Evolutionary conservation across 1,139 yeast genomes (phyloP).

Genomic region (Protomyces inouyei): DNA sequence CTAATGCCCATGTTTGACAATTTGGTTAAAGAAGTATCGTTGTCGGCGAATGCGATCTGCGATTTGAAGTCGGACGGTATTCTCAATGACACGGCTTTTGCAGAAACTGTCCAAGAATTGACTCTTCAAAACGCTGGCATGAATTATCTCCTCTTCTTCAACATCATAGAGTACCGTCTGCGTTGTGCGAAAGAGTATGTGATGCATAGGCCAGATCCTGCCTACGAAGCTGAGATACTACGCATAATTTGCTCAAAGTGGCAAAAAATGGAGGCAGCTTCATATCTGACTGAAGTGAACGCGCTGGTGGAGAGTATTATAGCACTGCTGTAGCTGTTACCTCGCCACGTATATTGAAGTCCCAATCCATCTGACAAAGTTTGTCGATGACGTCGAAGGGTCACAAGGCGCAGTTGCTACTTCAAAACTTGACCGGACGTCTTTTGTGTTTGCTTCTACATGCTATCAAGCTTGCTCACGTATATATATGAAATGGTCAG

Average conservation of each 20-base stretch:
- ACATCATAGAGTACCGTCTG: slow-evolving; percentile 4
- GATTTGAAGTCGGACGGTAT: slow-evolving; percentile 12
- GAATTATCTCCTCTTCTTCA: slow-evolving; percentile 10
- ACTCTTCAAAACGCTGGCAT: slow-evolving; percentile 23
- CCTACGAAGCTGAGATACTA: slow-evolving; percentile 4
- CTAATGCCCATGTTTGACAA: slow-evolving; percentile 7
- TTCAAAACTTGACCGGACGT: not conserved
- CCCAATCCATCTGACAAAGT: not conserved
- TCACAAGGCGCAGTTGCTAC: not conserved
- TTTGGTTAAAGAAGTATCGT: slow-evolving; percentile 5
- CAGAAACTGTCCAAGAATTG: slow-evolving; percentile 7
- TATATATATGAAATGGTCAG: not conserved
- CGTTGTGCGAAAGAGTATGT: not conserved
- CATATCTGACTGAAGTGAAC: not conserved
- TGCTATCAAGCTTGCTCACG: not conserved
- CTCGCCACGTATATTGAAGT: not conserved
- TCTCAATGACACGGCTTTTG: slow-evolving; percentile 8
- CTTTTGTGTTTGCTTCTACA: not conserved
- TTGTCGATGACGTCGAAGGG: not conserved
- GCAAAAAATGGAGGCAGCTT: not conserved
- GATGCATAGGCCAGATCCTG: not conserved
- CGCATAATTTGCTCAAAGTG: not conserved
- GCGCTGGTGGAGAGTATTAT: not conserved
- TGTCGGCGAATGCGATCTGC: slow-evolving; percentile 8
- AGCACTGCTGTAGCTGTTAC: not conserved